Evolutionary conservation across 2,329 filamentous ascomycete genomes (phyloP).

Genomic region (Phoma sp.): DNA sequence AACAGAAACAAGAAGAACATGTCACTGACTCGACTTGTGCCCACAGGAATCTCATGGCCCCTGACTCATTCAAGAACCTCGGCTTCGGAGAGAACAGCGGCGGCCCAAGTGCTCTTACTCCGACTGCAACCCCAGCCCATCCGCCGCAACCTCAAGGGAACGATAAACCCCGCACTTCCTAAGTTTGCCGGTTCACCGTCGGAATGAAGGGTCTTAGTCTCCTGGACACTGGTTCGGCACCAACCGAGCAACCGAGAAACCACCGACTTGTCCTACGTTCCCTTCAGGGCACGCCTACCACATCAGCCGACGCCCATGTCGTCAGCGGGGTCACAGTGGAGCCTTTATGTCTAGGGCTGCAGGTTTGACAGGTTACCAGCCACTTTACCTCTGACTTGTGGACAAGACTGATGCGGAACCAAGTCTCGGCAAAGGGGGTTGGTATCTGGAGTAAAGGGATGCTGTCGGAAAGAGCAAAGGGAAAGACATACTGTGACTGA

Average conservation of each 20-base stretch:
- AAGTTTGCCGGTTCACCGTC: conserved; percentile 19
- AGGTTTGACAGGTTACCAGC: conserved; percentile 38
- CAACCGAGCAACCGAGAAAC: conserved; percentile 38
- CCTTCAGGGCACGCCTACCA: conserved; percentile 9
- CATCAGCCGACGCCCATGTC: conserved; percentile 15
- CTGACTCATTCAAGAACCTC: conserved; percentile 92
- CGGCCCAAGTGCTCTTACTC: conserved; percentile 16
- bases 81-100: conserved; percentile 70
- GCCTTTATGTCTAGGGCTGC: conserved; percentile 14
- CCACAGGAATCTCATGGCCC: conserved; percentile 86
- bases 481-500: conserved; percentile 28
- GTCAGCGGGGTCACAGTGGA: conserved; percentile 2
- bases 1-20: conserved; percentile 13
- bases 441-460: conserved; percentile 9
- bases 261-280: conserved; percentile 13
- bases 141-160: conserved; percentile 30
- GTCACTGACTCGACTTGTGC: conserved; percentile 28
- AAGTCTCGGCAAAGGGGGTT: neutral
- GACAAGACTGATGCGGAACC: neutral
- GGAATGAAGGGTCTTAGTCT: conserved; percentile 29
- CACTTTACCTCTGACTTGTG: neutral
- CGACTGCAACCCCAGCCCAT: conserved; percentile 36
- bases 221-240: conserved; percentile 34
- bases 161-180: conserved; percentile 34
- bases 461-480: conserved; percentile 3